Evolutionary conservation across 2,329 filamentous ascomycete genomes (phyloP).

Genomic region (Fusarium zealandicum): DNA sequence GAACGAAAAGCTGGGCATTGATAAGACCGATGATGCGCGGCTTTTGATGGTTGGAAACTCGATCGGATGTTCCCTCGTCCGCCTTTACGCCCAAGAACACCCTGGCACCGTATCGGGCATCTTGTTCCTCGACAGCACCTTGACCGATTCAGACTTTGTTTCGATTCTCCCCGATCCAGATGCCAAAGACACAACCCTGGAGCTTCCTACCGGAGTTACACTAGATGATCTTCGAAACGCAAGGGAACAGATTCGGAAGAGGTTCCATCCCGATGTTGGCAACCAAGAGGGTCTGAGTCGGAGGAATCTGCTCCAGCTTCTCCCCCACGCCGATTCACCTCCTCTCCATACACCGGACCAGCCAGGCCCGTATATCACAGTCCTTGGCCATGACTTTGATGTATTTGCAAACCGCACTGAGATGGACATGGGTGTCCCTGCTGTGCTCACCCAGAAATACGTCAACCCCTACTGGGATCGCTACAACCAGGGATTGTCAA

Average conservation of each 20-base stretch:
- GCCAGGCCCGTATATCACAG: constrained; percentile 25
- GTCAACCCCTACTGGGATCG: constrained; percentile 60
- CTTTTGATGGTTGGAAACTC: constrained; percentile 34
- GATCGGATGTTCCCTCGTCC: constrained; percentile 48
- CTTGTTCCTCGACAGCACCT: constrained; percentile 63
- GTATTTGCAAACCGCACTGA: constrained; percentile 21
- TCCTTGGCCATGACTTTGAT: constrained; percentile 36
- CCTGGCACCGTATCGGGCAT: constrained; percentile 54
- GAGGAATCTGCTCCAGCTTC: constrained; percentile 28
- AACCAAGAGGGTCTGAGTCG: constrained; percentile 33
- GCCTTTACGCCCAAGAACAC: constrained; percentile 58
- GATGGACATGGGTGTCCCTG: constrained; percentile 3
- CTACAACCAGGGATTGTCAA: constrained; percentile 60
- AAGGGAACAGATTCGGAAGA: constrained; percentile 13
- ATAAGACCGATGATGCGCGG: not conserved
- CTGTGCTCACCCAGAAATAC: constrained; percentile 54
- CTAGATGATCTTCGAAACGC: constrained; percentile 13
- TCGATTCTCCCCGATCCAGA: constrained; percentile 64
- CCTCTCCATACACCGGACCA: not conserved
- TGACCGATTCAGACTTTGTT: constrained; percentile 64
- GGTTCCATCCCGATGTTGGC: constrained; percentile 33
- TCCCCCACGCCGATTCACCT: constrained; percentile 25
- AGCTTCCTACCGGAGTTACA: constrained; percentile 19
- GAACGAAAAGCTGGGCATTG: not conserved
- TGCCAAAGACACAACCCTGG: constrained; percentile 51